Conservation (phyloP, 2,329 filamentous ascomycete genomes). For the Paecilomyces niveus region DNA sequence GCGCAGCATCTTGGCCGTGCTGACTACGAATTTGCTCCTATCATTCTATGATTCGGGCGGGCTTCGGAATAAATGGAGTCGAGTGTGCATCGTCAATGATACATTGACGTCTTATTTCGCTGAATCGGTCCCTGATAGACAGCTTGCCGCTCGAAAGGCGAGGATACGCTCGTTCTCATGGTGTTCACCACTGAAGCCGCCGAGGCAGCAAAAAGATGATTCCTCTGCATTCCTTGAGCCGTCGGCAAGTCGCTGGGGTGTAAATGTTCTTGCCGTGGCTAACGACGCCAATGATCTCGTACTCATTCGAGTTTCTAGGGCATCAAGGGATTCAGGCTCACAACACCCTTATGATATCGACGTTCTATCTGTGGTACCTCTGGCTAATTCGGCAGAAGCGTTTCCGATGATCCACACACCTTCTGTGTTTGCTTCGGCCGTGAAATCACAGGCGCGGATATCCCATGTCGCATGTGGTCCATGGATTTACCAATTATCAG, state of each 20-base stretch:
- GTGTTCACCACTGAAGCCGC: conserved; percentile 24
- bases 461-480: conserved; percentile 24
- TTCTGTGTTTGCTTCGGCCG: conserved; percentile 22
- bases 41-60: conserved; percentile 50
- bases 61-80: conserved; percentile 42
- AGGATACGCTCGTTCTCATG: conserved; percentile 38
- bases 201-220: conserved; percentile 3
- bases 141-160: conserved; percentile 18
- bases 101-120: conserved; percentile 35
- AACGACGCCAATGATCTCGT: conserved; percentile 34
- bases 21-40: conserved; percentile 51
- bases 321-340: conserved; percentile 1
- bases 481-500: conserved; percentile 18
- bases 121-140: conserved; percentile 13
- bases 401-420: conserved; percentile 12
- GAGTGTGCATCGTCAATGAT: conserved; percentile 48
- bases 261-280: conserved; percentile 26
- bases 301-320: conserved; percentile 19
- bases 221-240: background rate
- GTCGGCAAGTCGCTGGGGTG: conserved; percentile 25
- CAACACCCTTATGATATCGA: conserved; percentile 14
- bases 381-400: conserved; percentile 8
- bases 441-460: conserved; percentile 18
- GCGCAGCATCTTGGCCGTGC: conserved; percentile 47
- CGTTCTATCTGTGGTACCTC: conserved; percentile 16